A percentile compares a stretch with the other conserved stretches of the same genome.
These are phyloP conservation scores for Talaromyces marneffei DNA, from an alignment of 2,329 filamentous ascomycete genomes.

Conservation along the genomic window DNA sequence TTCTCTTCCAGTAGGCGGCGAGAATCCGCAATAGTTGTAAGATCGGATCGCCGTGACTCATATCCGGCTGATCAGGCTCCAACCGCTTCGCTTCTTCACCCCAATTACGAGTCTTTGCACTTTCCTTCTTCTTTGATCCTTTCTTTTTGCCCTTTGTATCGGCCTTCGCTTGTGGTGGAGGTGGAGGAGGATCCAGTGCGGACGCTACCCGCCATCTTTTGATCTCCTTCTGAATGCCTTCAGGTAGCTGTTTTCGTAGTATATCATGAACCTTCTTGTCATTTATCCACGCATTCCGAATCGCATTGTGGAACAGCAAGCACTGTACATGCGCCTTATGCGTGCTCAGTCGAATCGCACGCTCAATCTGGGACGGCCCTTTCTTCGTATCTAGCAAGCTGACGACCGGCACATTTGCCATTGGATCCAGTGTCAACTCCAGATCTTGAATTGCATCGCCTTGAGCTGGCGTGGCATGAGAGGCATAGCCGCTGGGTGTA, in stretches of 20 bases:
- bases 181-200: constrained; percentile 46
- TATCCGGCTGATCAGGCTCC: constrained; percentile 65
- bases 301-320: constrained; percentile 81
- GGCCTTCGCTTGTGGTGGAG: constrained; percentile 36
- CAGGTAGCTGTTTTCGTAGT: constrained; percentile 66
- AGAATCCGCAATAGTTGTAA: constrained; percentile 69
- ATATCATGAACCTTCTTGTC: constrained; percentile 69
- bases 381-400: constrained; percentile 66
- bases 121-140: constrained; percentile 26
- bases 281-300: constrained; percentile 78
- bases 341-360: constrained; percentile 67
- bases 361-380: constrained; percentile 77
- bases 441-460: constrained; percentile 48
- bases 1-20: constrained; percentile 81
- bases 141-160: constrained; percentile 27
- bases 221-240: constrained; percentile 64
- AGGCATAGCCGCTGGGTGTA: constrained; percentile 16
- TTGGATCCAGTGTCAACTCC: constrained; percentile 60
- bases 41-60: constrained; percentile 77
- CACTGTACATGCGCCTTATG: constrained; percentile 87
- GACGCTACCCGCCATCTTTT: constrained; percentile 67
- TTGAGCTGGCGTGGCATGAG: constrained; percentile 16
- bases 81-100: constrained; percentile 60
- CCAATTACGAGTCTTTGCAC: constrained; percentile 60
- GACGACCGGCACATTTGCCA: constrained; percentile 50